Percentiles rank a stretch among this genome's conserved stretches.
Conservation (phyloP, 192 early-diverging fungal species). For the Podila epicladia region DNA sequence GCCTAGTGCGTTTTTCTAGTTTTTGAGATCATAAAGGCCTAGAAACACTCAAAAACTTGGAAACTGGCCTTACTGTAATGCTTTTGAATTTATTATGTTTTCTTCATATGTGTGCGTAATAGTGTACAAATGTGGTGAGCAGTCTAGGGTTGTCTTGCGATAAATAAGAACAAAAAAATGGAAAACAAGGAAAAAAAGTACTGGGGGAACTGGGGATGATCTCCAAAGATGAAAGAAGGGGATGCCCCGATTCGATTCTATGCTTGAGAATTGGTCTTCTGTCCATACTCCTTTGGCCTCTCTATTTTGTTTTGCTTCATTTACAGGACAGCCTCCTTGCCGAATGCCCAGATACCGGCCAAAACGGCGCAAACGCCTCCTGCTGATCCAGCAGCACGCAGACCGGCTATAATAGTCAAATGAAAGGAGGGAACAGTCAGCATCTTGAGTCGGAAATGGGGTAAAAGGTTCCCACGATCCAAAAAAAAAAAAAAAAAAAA, state of each 20-base stretch:
- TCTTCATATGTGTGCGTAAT: slow-evolving; percentile 8
- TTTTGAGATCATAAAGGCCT: background rate
- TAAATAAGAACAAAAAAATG: slow-evolving; percentile 7
- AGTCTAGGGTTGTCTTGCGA: background rate
- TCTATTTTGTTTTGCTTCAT: slow-evolving; percentile 7
- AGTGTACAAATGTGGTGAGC: slow-evolving; percentile 24
- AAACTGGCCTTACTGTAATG: background rate
- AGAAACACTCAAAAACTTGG: background rate
- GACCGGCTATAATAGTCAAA: slow-evolving; percentile 58
- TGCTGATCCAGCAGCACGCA: slow-evolving; percentile 62
- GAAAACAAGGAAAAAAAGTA: slow-evolving; percentile 8
- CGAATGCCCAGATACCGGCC: slow-evolving; percentile 65
- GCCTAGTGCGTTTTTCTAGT: slow-evolving; percentile 4
- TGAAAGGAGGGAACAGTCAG: background rate
- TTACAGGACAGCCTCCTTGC: slow-evolving; percentile 50
- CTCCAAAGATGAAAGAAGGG: background rate
- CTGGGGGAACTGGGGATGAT: background rate
- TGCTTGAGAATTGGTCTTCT: background rate
- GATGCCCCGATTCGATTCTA: background rate
- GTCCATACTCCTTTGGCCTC: background rate
- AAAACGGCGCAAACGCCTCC: slow-evolving; percentile 65
- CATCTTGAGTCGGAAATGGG: too few species aligned
- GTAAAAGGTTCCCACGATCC: background rate
- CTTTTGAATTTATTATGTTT: background rate
- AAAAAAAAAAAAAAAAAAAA: background rate